A percentile compares a stretch with the other conserved stretches of the same genome.
Evolutionary conservation across 495 filamentous ascomycete species (phyloP).

Genomic region (Talaromyces thailandensis): DNA sequence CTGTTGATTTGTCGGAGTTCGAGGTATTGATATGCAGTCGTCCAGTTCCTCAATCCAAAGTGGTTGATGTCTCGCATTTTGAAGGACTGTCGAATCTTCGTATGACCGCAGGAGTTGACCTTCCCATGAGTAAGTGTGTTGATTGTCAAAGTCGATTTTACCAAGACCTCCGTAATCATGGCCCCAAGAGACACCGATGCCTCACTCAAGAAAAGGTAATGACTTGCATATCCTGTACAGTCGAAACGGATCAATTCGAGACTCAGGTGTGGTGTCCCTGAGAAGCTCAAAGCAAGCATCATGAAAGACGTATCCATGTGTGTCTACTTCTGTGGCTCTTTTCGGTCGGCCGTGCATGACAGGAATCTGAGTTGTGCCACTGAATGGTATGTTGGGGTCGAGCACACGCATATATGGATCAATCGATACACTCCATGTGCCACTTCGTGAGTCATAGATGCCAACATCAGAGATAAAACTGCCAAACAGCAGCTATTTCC

Average conservation of each 20-base stretch:
- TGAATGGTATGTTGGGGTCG: too few species aligned
- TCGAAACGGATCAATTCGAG: too few species aligned
- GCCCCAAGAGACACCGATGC: background rate
- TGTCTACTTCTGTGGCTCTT: too few species aligned
- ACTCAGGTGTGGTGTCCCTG: too few species aligned
- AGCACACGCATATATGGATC: background rate
- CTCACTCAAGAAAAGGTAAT: background rate
- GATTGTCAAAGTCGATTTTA: background rate
- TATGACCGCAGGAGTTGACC: background rate
- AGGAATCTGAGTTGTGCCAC: too few species aligned
- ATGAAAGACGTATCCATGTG: too few species aligned
- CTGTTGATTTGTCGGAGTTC: background rate
- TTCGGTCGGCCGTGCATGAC: too few species aligned
- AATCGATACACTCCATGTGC: background rate
- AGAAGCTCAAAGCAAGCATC: too few species aligned
- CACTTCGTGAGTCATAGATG: background rate
- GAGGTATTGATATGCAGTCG: background rate
- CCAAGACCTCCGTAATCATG: background rate
- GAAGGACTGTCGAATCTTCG: background rate
- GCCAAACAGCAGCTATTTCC: background rate
- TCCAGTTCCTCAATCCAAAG: background rate
- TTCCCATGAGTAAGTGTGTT: background rate
- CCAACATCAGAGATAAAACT: background rate
- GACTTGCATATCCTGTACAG: background rate
- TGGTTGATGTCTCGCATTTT: background rate